phyloP scores from a whole-genome alignment of 2,329 filamentous ascomycete species.

The Neospermospora avenae region DNA sequence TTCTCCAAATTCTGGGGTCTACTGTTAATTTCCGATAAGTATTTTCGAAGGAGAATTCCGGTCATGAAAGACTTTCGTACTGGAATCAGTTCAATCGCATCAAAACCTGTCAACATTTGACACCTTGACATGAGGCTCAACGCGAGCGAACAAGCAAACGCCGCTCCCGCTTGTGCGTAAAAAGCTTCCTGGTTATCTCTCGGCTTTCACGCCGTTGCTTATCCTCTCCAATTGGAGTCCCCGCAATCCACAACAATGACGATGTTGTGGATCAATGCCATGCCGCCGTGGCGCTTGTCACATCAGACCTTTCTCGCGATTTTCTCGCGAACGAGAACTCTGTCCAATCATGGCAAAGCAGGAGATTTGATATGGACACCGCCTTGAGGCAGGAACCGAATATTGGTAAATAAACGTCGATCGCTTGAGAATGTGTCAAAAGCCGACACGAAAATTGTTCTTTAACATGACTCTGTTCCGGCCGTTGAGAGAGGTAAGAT shows the following conservation, averaged over 20 bases:
- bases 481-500: constrained; percentile 8
- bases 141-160: constrained; percentile 13
- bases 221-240: constrained; percentile 22
- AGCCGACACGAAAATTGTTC: background rate
- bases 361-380: constrained; percentile 8
- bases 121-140: constrained; percentile 15
- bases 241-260: constrained; percentile 19
- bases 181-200: constrained; percentile 5
- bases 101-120: background rate
- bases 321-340: background rate
- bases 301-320: constrained; percentile 11
- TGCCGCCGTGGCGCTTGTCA: constrained; percentile 13
- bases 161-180: constrained; percentile 1
- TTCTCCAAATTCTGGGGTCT: background rate
- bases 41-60: background rate
- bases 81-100: background rate
- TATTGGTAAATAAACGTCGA: constrained; percentile 13
- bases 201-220: constrained; percentile 9
- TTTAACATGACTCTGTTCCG: constrained; percentile 16
- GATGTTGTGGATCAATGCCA: constrained; percentile 13
- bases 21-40: background rate
- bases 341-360: constrained; percentile 6
- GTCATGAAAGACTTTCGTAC: constrained; percentile 4
- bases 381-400: background rate
- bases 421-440: constrained; percentile 6